Conservation (phyloP, 108 stramenopile genomes). For the Nitzschia sp. region DNA sequence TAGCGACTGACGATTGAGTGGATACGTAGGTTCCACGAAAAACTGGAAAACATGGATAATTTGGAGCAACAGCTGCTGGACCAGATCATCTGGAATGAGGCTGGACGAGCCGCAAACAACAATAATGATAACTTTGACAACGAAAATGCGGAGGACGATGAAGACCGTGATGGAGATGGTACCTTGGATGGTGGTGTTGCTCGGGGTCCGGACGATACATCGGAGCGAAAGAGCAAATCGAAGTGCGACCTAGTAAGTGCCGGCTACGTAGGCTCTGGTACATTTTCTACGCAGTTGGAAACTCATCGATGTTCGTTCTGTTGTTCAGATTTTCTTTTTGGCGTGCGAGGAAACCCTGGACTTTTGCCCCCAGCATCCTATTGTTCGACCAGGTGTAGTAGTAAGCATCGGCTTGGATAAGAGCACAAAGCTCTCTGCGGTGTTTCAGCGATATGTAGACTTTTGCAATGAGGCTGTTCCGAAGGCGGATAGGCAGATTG, state of each 20-base stretch:
- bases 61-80: background rate
- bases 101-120: too few relatives aligned
- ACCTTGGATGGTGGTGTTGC: slow-evolving; percentile 36
- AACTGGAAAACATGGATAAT: too few relatives aligned
- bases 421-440: slow-evolving; percentile 57
- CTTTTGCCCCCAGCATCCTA: slow-evolving; percentile 57
- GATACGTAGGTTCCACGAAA: too few relatives aligned
- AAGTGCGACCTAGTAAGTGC: slow-evolving; percentile 37
- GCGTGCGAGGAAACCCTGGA: slow-evolving; percentile 50
- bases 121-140: background rate
- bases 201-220: slow-evolving; percentile 23
- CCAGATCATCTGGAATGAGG: slow-evolving; percentile 9
- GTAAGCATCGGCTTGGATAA: slow-evolving; percentile 82
- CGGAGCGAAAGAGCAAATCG: slow-evolving; percentile 4
- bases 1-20: too few relatives aligned
- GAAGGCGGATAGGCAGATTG: slow-evolving; percentile 1
- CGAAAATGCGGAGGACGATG: slow-evolving; percentile 28
- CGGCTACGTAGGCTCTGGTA: slow-evolving; percentile 31
- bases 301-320: slow-evolving; percentile 1
- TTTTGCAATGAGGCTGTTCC: slow-evolving; percentile 55
- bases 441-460: slow-evolving; percentile 68
- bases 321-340: slow-evolving; percentile 50
- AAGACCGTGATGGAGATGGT: slow-evolving; percentile 29
- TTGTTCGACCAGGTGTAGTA: slow-evolving; percentile 53
- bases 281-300: slow-evolving; percentile 16